Evolutionary conservation across 305 asterid genomes (phyloP), one percentile per base, ranked within the genome.

Genomic region (Euphrasia arctica): DNA sequence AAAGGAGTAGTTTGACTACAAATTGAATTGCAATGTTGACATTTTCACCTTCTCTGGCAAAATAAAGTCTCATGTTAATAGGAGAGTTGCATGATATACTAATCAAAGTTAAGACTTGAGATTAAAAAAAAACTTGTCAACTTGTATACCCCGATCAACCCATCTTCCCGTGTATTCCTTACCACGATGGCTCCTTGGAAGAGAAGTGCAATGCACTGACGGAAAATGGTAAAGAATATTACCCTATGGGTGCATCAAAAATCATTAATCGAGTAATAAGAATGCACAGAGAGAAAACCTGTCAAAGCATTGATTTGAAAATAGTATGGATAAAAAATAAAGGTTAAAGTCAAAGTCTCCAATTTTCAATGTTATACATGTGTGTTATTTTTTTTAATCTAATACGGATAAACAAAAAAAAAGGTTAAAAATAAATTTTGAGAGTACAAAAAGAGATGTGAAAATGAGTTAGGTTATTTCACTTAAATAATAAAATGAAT

Each of bases 181-280:
- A 83, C 77, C 78, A 55, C 82, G 79, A 75, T 81, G 75, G 1
- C 4, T 12, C 79, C 80, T 79, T 65, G 84, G 82, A 67, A 87
- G 67, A 68, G 95, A 96, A 54, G 98, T 94, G 63, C 98, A 97
- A 75, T 94, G 98, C 47, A 94, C 78, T 54, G 98, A 88, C 65
- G 98, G 98, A 73, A 90, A 94, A 60, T 90, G 87, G 83, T 90
- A 94, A 64, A 94, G 76, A 72, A 94, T 94, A 70, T 90, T 88
- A 42, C 99, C 99, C 99, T 94, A 87, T 72, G 9, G 28, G 64
- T 54, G 71, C 65, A 57, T 2, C 50, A 45, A 63, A 4, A 11
- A 6, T 39, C 14, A 10, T 11, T n/a, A 45, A 45, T 55, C 13
- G 41, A 34, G 41, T 34, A 34, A 34, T 34, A 34, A 34, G 41